Conservation (phyloP, 768 basidiomycete genomes). For the Termitomyces sp. region DNA sequence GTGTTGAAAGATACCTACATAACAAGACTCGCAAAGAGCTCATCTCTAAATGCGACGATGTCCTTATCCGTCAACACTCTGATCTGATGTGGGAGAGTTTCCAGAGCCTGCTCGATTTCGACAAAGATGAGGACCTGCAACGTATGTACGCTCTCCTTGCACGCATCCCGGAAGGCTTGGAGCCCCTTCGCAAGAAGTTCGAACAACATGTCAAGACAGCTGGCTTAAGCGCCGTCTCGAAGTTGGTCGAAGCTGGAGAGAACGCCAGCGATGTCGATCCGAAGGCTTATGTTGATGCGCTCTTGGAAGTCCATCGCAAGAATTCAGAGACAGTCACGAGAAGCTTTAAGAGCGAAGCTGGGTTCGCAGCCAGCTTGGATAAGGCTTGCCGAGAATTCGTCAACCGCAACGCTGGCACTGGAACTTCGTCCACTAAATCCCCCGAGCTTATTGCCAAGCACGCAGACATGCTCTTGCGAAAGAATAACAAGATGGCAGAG, state of each 20-base stretch:
- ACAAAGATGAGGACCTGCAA: conserved; percentile 94
- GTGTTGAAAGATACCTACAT: conserved; percentile 94
- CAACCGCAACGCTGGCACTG: conserved; percentile 91
- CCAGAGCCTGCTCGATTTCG: conserved; percentile 88
- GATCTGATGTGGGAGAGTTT: conserved; percentile 95
- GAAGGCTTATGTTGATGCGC: conserved; percentile 92
- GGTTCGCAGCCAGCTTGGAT: conserved; percentile 93
- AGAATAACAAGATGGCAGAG: conserved; percentile 97
- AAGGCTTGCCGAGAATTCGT: conserved; percentile 97
- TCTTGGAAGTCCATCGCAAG: conserved; percentile 91
- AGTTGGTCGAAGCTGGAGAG: conserved; percentile 64
- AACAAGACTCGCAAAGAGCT: conserved; percentile 86
- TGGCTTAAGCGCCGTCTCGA: conserved; percentile 81
- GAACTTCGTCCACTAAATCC: conserved; percentile 82
- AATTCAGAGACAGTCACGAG: conserved; percentile 89
- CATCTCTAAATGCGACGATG: conserved; percentile 86
- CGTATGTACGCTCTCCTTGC: conserved; percentile 94
- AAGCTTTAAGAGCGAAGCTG: conserved; percentile 93
- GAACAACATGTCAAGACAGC: conserved; percentile 95
- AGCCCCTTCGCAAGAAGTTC: conserved; percentile 90
- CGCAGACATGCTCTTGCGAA: conserved; percentile 85
- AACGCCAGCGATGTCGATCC: conserved; percentile 78
- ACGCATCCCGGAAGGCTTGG: conserved; percentile 91
- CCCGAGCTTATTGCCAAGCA: conserved; percentile 96
- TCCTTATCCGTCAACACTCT: conserved; percentile 88